These are phyloP conservation scores for Otatea glauca DNA, from an alignment of 176 grass and related monocot genomes.

Conservation along the genomic window DNA sequence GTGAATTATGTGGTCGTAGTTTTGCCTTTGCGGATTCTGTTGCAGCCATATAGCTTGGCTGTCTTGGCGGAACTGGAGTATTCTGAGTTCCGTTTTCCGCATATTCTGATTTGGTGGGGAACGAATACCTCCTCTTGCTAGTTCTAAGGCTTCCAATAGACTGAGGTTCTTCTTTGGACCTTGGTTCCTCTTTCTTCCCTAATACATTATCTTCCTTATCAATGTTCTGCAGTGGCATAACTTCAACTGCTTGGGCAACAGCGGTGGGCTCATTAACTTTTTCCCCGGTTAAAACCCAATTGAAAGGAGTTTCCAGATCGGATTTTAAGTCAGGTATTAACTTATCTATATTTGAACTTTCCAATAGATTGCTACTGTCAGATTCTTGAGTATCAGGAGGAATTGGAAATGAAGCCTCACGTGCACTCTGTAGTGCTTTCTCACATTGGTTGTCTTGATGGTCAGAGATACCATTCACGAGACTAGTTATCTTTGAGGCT, in stretches of 20 bases:
- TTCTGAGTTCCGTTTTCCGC: conserved; percentile 54
- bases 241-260: conserved; percentile 52
- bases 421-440: conserved; percentile 38
- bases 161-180: conserved; percentile 57
- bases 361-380: conserved; percentile 42
- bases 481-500: conserved; percentile 53
- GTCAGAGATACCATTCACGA: conserved; percentile 45
- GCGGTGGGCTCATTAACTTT: conserved; percentile 40
- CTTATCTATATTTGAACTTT: conserved; percentile 49
- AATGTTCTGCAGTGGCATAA: conserved; percentile 50
- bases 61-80: conserved; percentile 53
- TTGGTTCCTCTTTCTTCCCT: conserved; percentile 54
- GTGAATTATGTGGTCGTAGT: conserved; percentile 71
- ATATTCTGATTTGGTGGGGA: conserved; percentile 71
- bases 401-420: conserved; percentile 28
- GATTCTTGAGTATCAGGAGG: conserved; percentile 43
- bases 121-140: conserved; percentile 75
- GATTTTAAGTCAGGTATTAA: conserved; percentile 53
- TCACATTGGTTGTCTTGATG: conserved; percentile 48
- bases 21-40: conserved; percentile 83
- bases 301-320: conserved; percentile 43
- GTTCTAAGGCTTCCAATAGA: conserved; percentile 59
- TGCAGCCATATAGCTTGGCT: conserved; percentile 92
- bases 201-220: conserved; percentile 48
- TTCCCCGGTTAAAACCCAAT: conserved; percentile 41